Evolutionary conservation across 139 green algal species (phyloP).

Genomic region (Chara braunii): DNA sequence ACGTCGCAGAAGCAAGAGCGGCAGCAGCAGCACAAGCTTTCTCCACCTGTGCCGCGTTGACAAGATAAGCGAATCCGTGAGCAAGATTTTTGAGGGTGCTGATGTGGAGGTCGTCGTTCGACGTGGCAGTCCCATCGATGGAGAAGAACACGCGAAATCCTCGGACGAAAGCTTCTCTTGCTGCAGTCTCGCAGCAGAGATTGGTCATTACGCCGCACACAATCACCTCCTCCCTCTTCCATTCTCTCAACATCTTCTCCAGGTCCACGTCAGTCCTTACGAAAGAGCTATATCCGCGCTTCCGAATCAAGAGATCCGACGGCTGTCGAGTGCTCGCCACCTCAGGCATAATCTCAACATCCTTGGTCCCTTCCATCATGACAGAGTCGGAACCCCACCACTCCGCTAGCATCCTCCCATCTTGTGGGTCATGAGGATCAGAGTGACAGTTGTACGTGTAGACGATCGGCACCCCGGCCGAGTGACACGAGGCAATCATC

Average conservation of each 20-base stretch:
- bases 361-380: slow-evolving; percentile 4
- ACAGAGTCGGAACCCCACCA: slow-evolving; percentile 4
- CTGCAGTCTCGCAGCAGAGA: slow-evolving; percentile 19
- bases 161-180: slow-evolving; percentile 12
- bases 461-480: slow-evolving; percentile 3
- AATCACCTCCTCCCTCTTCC: background rate
- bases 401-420: slow-evolving; percentile 1
- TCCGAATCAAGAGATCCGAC: background rate
- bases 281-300: slow-evolving; percentile 2
- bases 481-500: background rate
- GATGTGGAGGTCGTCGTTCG: background rate
- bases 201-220: slow-evolving; percentile 21
- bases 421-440: too few species aligned
- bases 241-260: background rate
- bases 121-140: slow-evolving; percentile 6
- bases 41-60: background rate
- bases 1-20: too few species aligned
- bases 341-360: background rate
- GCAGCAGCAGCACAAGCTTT: too few species aligned
- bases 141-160: slow-evolving; percentile 9
- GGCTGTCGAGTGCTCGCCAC: background rate
- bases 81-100: slow-evolving; percentile 11
- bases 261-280: slow-evolving; percentile 7
- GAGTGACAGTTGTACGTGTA: background rate
- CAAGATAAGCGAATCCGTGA: slow-evolving; percentile 5